Base-by-base conservation (phyloP, 108 stramenopile genomes). In the Schizochytrium sp. region DNA sequence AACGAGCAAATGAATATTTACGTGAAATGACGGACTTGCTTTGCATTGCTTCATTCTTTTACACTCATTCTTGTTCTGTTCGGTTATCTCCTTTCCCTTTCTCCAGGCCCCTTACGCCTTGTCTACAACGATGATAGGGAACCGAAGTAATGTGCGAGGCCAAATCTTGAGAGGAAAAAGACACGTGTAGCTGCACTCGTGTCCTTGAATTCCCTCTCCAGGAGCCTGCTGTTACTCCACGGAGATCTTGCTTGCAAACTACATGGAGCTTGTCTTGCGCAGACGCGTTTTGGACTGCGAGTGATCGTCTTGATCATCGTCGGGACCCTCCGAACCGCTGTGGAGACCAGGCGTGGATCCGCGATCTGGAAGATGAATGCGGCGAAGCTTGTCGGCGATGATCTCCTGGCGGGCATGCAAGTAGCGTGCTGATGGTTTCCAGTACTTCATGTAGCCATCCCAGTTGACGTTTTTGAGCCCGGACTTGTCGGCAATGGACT, bases 361-460 rank as follows among this genome's bases (percentile, higher is more conserved):
- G 25, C 63, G 63, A 12, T 69, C 63, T 41, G 63, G 63, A 18
- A 53, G 5, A 21, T 63, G 60, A 4, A 45, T 44, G 41, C 44
- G 10, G 5, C 44, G 88, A 5, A 88, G 60, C 5, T 45, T 44
- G 5, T 87, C 55, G 23, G 89, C 72, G 29, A 57, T 16, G 6
- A 44, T 19, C 51, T 19, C 34, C 23, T 58, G 87, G 5, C 89
- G 48, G 5, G 87, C 87, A 4, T 23, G 44, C 19, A 89, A 6
- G 60, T 88, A 89, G 10, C 89, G 8, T 2, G 87, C 89, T 8
- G 83, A 87, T 16, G 89, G 89, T 44, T 23, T 21, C 89, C 89
- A 89, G 57, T 89, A 89, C 83, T 89, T 89, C 89, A 89, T 89
- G 89, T 89, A 89, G 44, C 89, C 89, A 48, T 89, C 89, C 89